Conservation (phyloP, 179 eudicot species). For the Silene vulgaris region DNA sequence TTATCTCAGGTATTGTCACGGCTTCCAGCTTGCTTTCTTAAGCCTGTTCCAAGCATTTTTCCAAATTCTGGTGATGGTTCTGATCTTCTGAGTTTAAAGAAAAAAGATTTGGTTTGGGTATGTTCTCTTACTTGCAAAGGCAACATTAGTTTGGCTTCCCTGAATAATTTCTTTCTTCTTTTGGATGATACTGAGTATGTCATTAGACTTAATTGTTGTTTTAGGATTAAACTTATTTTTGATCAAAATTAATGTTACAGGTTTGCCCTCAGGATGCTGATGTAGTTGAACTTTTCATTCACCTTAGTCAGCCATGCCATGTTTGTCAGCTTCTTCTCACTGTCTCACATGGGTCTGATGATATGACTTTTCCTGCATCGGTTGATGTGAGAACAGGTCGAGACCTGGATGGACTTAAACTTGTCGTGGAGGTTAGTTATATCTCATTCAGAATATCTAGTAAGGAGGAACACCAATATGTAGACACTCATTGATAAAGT, state of each 20-base stretch:
- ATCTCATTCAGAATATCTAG: slow-evolving; percentile 14
- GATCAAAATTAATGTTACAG: slow-evolving; percentile 38
- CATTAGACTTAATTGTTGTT: neutral
- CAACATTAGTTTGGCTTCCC: slow-evolving; percentile 16
- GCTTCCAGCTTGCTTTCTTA: slow-evolving; percentile 79
- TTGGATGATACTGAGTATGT: neutral
- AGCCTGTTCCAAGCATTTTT: slow-evolving; percentile 80
- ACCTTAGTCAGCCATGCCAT: slow-evolving; percentile 96
- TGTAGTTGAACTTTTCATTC: slow-evolving; percentile 87
- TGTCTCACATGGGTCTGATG: slow-evolving; percentile 92
- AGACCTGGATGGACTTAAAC: slow-evolving; percentile 84
- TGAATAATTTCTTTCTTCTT: slow-evolving; percentile 2
- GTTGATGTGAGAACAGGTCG: slow-evolving; percentile 93
- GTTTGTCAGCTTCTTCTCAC: slow-evolving; percentile 96
- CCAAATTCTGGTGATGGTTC: slow-evolving; percentile 55
- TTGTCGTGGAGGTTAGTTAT: slow-evolving; percentile 72
- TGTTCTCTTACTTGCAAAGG: slow-evolving; percentile 22
- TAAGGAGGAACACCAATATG: neutral
- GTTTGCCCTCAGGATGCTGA: slow-evolving; percentile 84
- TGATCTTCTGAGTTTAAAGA: slow-evolving; percentile 80
- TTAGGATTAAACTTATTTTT: neutral
- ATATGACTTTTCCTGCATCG: slow-evolving; percentile 82
- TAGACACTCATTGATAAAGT: neutral
- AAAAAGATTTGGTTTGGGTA: slow-evolving; percentile 91
- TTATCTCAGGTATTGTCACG: slow-evolving; percentile 73